Evolutionary conservation across 257 asterid species (phyloP).

Genomic region (Linderniella brevidens): DNA sequence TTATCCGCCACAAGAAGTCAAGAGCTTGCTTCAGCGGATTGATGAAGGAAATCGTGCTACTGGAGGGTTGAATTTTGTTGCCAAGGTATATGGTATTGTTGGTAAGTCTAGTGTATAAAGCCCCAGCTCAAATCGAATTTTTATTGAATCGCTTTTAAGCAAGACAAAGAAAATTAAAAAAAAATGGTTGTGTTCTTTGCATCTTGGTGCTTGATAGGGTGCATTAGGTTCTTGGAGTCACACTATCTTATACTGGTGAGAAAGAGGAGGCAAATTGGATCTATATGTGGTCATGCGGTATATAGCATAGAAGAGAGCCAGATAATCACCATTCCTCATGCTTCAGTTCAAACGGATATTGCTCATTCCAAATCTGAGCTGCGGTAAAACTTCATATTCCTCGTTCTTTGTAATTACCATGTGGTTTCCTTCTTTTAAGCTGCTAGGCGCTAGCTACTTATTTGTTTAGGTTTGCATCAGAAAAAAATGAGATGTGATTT

Average conservation of each 20-base stretch:
- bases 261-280: slow-evolving; percentile 81
- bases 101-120: slow-evolving; percentile 31
- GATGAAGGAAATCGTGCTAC: slow-evolving; percentile 97
- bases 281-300: slow-evolving; percentile 92
- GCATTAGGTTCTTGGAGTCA: slow-evolving; percentile 84
- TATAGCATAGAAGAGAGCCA: slow-evolving; percentile 92
- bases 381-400: slow-evolving; percentile 32
- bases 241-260: slow-evolving; percentile 86
- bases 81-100: slow-evolving; percentile 94
- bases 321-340: slow-evolving; percentile 79
- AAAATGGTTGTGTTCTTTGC: too few species aligned
- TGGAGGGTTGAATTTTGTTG: slow-evolving; percentile 79
- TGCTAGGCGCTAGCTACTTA: not conserved
- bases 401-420: slow-evolving; percentile 5
- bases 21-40: slow-evolving; percentile 79
- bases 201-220: slow-evolving; percentile 37
- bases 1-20: slow-evolving; percentile 83
- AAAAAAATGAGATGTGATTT: not conserved
- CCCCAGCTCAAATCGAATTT: not conserved
- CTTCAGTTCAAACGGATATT: slow-evolving; percentile 87
- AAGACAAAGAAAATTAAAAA: too few species aligned
- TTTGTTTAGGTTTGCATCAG: not conserved
- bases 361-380: slow-evolving; percentile 97
- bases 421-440: slow-evolving; percentile 4
- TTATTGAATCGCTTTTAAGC: too few species aligned